Evolutionary conservation across 23 red algal genomes (phyloP).

Genomic region (Gracilaria domingensis): DNA sequence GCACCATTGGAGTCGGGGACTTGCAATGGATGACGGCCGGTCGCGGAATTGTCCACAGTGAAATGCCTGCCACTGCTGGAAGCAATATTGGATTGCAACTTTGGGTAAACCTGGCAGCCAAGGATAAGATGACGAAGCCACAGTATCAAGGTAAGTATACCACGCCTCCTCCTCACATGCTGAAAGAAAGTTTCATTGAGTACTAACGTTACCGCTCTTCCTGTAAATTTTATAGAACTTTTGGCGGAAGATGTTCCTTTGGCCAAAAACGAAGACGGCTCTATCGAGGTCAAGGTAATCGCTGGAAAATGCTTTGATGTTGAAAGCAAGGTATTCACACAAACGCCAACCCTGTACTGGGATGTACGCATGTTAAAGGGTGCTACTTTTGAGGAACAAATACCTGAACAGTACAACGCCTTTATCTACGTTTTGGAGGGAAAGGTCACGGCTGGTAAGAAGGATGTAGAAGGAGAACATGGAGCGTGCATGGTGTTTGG

Average conservation of each 20-base stretch:
- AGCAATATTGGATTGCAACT: slow-evolving; percentile 83
- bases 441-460: slow-evolving; percentile 41
- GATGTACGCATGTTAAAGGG: slow-evolving; percentile 69
- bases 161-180: background rate
- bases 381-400: slow-evolving; percentile 50
- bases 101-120: slow-evolving; percentile 91
- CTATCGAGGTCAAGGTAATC: slow-evolving; percentile 69
- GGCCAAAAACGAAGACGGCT: slow-evolving; percentile 52
- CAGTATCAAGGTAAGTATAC: slow-evolving; percentile 86
- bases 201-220: background rate
- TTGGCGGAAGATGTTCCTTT: slow-evolving; percentile 66
- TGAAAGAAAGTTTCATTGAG: background rate
- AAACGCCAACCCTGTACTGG: slow-evolving; percentile 85
- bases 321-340: slow-evolving; percentile 78
- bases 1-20: slow-evolving; percentile 84
- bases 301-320: slow-evolving; percentile 74
- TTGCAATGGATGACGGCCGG: slow-evolving; percentile 98
- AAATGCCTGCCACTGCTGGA: slow-evolving; percentile 87
- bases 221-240: slow-evolving; percentile 29
- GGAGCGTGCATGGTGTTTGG: slow-evolving; percentile 72
- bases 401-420: slow-evolving; percentile 75
- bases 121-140: slow-evolving; percentile 80
- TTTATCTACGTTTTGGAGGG: slow-evolving; percentile 87
- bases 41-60: slow-evolving; percentile 89
- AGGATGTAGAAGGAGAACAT: slow-evolving; percentile 57